Percentiles rank a stretch among this genome's conserved stretches.
These are phyloP conservation scores for Plasmodium fragile DNA, from an alignment of 169 alveolate species.

Conservation along the genomic window DNA sequence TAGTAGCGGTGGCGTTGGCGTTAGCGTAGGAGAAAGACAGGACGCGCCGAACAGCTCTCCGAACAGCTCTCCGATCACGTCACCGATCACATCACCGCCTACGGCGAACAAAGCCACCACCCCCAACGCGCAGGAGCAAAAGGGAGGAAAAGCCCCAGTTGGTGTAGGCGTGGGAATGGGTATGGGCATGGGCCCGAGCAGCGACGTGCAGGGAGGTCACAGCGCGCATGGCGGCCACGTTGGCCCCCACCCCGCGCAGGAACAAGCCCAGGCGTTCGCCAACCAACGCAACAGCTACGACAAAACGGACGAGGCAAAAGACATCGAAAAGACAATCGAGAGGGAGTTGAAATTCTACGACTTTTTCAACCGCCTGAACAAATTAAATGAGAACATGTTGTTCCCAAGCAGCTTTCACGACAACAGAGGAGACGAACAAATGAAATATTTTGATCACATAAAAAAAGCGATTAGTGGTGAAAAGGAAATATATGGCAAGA, in stretches of 20 bases:
- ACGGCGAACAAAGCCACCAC: not conserved
- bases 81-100: not conserved
- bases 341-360: constrained; percentile 44
- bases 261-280: not conserved
- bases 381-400: constrained; percentile 36
- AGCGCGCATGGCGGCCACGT: not conserved
- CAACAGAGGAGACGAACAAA: constrained; percentile 40
- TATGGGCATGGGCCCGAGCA: not conserved
- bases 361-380: constrained; percentile 42
- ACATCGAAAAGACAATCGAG: constrained; percentile 40
- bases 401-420: constrained; percentile 5
- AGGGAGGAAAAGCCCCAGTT: not conserved
- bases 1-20: not conserved
- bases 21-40: not conserved
- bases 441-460: constrained; percentile 33
- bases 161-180: too few species aligned
- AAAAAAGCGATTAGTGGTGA: not conserved
- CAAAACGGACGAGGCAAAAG: constrained; percentile 12
- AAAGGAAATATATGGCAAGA: not conserved
- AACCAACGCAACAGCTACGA: not conserved
- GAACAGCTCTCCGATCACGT: not conserved
- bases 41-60: not conserved
- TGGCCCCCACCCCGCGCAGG: not conserved
- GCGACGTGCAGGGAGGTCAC: too few species aligned
- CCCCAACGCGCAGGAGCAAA: not conserved